phyloP scores from a whole-genome alignment of 345 rosid genomes.

The Moricandia arvensis region DNA sequence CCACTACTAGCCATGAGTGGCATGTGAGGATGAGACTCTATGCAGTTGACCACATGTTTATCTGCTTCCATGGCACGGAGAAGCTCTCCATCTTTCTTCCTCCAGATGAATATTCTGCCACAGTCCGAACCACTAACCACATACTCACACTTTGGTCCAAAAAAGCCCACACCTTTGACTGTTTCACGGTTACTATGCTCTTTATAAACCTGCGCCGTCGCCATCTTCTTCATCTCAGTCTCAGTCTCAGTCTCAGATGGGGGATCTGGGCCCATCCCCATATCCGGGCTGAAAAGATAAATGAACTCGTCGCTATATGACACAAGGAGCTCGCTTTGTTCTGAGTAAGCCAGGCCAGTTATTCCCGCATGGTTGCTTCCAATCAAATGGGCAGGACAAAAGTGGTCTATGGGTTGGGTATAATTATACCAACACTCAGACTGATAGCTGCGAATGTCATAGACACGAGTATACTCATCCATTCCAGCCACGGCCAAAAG shows the following conservation, averaged over 20 bases:
- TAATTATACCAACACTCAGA: conserved; percentile 62
- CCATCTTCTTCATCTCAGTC: neutral
- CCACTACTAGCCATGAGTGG: conserved; percentile 75
- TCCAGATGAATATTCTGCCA: conserved; percentile 87
- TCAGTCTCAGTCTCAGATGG: conserved; percentile 39
- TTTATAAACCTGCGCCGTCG: conserved; percentile 59
- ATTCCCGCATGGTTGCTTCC: conserved; percentile 58
- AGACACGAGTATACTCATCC: conserved; percentile 78
- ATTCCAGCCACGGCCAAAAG: conserved; percentile 77
- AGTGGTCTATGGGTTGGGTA: conserved; percentile 59
- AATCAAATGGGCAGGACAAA: conserved; percentile 69
- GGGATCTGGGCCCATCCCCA: conserved; percentile 75
- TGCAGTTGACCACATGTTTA: conserved; percentile 69
- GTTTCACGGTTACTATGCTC: conserved; percentile 75
- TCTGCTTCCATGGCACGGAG: conserved; percentile 85
- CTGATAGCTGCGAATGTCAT: conserved; percentile 72
- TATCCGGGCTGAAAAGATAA: conserved; percentile 66
- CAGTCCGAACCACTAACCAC: conserved; percentile 96
- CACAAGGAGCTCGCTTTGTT: conserved; percentile 83
- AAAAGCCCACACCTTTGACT: conserved; percentile 78
- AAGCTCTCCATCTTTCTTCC: conserved; percentile 79
- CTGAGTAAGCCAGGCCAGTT: conserved; percentile 86
- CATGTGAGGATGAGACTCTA: conserved; percentile 78
- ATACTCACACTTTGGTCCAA: conserved; percentile 85
- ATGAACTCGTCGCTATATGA: conserved; percentile 70